Evolutionary conservation across 2,329 filamentous ascomycete genomes (phyloP), one percentile per base, ranked within the genome.

Genomic region (Emmonsia crescens): DNA sequence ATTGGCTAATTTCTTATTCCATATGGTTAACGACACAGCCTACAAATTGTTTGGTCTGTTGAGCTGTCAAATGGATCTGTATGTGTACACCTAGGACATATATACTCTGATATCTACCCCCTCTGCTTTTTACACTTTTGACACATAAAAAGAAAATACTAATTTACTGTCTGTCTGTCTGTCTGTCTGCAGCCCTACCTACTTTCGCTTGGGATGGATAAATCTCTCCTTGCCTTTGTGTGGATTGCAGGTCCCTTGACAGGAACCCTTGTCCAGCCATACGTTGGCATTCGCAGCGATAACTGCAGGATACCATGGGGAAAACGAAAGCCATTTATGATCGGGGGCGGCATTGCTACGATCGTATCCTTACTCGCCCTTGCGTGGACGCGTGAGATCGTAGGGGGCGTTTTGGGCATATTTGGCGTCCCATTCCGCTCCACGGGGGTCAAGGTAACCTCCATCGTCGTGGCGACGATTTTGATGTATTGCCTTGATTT

Each of bases 1-100:
- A 31, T 33, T 31, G n/a, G 27, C 49, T 62, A 48, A 60, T 38
- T 6, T 46, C 3, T 31, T 58, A 58, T 42, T 44, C 14, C 21
- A n/a, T n/a, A 46, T 21, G 31, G 38, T 59, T n/a, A 3, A 36
- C 31, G 51, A 36, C 24, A 38, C n/a, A 82, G 90, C 29, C 79
- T 97, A 64, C 93, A 97, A 76, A 89, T 97, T 67, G 91, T 93
- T 33, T 97, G 93, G 93, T 92, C 92, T 1, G 91, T 96, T 49
- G 93, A 97, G 75, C 81, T 96, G 49, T 96, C 91, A 60, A 93
- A 96, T 78, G 92, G 92, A 68, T 96, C 93, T 60, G 82, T 83
- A 73, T 70, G 80, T 75, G 21, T 14, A n/a, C 40, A 44, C 59
- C 57, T 14, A 27, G 56, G n/a, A n/a, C n/a, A n/a, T n/a, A 29